Conservation (phyloP, 768 basidiomycete species). For the Boletellus ananas region DNA sequence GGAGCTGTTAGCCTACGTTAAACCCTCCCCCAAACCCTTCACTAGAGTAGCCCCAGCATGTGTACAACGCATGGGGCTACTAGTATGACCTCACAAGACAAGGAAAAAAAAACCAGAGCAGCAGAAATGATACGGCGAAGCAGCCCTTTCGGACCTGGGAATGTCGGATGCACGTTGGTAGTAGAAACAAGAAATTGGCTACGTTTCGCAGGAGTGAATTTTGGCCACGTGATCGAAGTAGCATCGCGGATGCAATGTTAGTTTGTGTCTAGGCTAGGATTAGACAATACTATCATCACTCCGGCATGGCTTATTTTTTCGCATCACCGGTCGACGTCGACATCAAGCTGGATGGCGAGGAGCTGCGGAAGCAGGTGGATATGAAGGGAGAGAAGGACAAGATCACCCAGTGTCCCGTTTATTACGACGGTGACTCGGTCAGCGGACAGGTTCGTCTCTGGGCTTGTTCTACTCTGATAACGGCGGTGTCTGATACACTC, state of each 20-base stretch:
- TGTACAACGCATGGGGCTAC: too few species aligned
- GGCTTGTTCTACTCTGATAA: not conserved
- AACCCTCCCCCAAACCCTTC: too few species aligned
- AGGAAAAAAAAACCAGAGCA: too few species aligned
- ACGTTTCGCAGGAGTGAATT: not conserved
- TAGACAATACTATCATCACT: not conserved
- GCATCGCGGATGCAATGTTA: too few species aligned
- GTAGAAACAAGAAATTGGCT: not conserved
- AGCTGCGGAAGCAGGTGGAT: constrained; percentile 84
- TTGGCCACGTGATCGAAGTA: constrained; percentile 7
- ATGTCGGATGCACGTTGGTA: too few species aligned
- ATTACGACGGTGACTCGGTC: constrained; percentile 94
- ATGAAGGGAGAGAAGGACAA: constrained; percentile 89
- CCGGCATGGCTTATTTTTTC: constrained; percentile 77
- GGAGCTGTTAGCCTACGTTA: too few species aligned
- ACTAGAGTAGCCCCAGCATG: too few species aligned
- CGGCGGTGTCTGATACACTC: not conserved
- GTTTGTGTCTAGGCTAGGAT: not conserved
- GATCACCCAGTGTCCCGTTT: constrained; percentile 81
- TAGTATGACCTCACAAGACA: too few species aligned
- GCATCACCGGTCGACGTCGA: constrained; percentile 88
- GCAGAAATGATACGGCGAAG: not conserved
- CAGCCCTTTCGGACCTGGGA: not conserved
- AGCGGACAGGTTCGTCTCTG: constrained; percentile 65
- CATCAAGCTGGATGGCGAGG: constrained; percentile 83